Evolutionary conservation across 2,329 filamentous ascomycete species (phyloP).

Genomic region (Orbilia javanica): DNA sequence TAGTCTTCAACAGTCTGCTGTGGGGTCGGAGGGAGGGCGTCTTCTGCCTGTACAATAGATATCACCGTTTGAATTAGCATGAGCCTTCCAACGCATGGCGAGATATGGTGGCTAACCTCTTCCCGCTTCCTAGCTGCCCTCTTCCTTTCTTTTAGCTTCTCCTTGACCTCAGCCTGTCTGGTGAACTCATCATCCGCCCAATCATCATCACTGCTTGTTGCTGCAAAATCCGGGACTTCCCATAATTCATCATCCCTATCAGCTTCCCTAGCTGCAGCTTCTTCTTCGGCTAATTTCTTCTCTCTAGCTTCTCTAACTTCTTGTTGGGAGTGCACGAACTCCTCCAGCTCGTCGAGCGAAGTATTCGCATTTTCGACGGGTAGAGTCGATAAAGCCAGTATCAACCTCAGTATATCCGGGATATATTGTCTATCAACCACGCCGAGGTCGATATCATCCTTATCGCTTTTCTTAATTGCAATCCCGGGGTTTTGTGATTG

Average conservation of each 20-base stretch:
- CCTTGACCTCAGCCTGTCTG: slow-evolving; percentile 62
- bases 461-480: slow-evolving; percentile 63
- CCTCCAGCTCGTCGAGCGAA: slow-evolving; percentile 72
- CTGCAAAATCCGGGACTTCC: slow-evolving; percentile 77
- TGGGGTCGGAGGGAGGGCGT: not conserved
- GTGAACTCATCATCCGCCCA: slow-evolving; percentile 60
- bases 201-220: slow-evolving; percentile 59
- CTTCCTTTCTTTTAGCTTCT: slow-evolving; percentile 43
- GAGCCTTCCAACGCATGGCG: not conserved
- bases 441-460: slow-evolving; percentile 33
- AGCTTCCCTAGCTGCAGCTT: slow-evolving; percentile 81
- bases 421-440: slow-evolving; percentile 63
- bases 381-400: slow-evolving; percentile 84
- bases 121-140: slow-evolving; percentile 59
- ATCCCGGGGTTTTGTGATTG: slow-evolving; percentile 52
- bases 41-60: slow-evolving; percentile 41
- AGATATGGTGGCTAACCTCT: slow-evolving; percentile 17
- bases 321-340: slow-evolving; percentile 67
- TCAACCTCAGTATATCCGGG: slow-evolving; percentile 81
- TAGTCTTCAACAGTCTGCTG: slow-evolving; percentile 40
- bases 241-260: slow-evolving; percentile 72
- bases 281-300: slow-evolving; percentile 77
- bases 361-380: slow-evolving; percentile 77
- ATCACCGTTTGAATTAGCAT: not conserved
- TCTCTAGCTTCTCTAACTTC: slow-evolving; percentile 63